Conservation (phyloP, 306 rosid species). For the Lagenaria siceraria region DNA sequence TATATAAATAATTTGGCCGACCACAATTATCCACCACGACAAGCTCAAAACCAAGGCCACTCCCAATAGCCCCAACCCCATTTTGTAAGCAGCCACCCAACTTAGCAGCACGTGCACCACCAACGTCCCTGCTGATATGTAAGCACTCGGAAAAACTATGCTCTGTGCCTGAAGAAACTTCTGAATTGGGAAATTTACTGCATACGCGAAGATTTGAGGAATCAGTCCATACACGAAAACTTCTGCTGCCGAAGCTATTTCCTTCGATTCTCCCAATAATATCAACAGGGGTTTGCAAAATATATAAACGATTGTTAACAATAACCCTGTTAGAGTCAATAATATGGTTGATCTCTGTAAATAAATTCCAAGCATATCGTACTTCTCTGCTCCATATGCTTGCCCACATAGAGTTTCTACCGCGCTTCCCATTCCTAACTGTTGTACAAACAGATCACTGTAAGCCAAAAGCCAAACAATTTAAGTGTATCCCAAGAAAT, state of each 20-base stretch:
- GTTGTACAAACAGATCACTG: not conserved
- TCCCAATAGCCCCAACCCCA: conserved; percentile 44
- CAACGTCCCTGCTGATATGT: not conserved
- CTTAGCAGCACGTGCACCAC: not conserved
- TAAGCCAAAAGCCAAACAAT: too few species aligned
- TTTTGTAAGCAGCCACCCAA: conserved; percentile 16
- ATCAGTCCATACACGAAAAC: not conserved
- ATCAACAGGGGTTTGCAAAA: conserved; percentile 27
- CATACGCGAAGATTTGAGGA: not conserved
- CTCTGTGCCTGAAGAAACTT: not conserved
- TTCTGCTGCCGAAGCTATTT: not conserved
- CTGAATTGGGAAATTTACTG: not conserved
- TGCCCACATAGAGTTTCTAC: conserved; percentile 76
- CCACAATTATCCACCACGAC: conserved; percentile 69
- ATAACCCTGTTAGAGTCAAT: conserved; percentile 30
- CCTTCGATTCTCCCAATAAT: not conserved
- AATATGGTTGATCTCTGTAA: conserved; percentile 45
- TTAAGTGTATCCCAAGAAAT: too few species aligned
- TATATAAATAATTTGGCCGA: conserved; percentile 36
- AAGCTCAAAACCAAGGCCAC: conserved; percentile 39
- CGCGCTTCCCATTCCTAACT: conserved; percentile 84
- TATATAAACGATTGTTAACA: conserved; percentile 24
- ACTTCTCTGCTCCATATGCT: conserved; percentile 45
- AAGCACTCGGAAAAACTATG: not conserved
- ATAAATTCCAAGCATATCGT: conserved; percentile 54